Conservation (phyloP, 225 moss, liverwort and hornwort species). For the Antitrichia curtipendula region DNA sequence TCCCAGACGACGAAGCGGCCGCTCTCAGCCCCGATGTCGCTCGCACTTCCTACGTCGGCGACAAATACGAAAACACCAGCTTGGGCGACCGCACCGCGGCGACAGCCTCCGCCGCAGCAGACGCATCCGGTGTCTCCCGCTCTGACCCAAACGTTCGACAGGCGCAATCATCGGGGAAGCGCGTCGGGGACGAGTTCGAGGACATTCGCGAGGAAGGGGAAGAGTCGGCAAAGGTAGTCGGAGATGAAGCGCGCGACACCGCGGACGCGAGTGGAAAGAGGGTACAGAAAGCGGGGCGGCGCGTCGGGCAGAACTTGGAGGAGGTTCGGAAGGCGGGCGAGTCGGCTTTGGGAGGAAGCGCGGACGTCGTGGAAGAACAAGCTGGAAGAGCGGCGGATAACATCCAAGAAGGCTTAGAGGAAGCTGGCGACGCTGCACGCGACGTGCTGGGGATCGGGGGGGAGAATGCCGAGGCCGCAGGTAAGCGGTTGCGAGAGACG, state of each 20-base stretch:
- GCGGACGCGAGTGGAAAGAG: conserved; percentile 20
- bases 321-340: not conserved
- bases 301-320: conserved; percentile 16
- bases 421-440: conserved; percentile 23
- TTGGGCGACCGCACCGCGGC: conserved; percentile 21
- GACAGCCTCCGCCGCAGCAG: conserved; percentile 9
- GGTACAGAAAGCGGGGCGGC: conserved; percentile 5
- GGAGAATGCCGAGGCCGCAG: conserved; percentile 35
- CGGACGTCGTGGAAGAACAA: conserved; percentile 5
- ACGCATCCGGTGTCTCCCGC: not conserved
- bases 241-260: not conserved
- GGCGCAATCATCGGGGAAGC: not conserved
- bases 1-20: conserved; percentile 20
- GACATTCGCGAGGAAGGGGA: conserved; percentile 24
- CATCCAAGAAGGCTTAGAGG: conserved; percentile 39
- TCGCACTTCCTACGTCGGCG: conserved; percentile 15
- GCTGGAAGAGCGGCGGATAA: conserved; percentile 15
- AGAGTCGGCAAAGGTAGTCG: conserved; percentile 22
- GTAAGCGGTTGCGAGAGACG: conserved; percentile 15
- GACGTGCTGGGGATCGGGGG: conserved; percentile 44
- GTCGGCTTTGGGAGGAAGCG: not conserved
- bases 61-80: not conserved
- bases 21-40: conserved; percentile 4
- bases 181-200: conserved; percentile 18
- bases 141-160: not conserved